Evolutionary conservation across 106 monocot genomes (phyloP).

Genomic region (Dioscorea alata): DNA sequence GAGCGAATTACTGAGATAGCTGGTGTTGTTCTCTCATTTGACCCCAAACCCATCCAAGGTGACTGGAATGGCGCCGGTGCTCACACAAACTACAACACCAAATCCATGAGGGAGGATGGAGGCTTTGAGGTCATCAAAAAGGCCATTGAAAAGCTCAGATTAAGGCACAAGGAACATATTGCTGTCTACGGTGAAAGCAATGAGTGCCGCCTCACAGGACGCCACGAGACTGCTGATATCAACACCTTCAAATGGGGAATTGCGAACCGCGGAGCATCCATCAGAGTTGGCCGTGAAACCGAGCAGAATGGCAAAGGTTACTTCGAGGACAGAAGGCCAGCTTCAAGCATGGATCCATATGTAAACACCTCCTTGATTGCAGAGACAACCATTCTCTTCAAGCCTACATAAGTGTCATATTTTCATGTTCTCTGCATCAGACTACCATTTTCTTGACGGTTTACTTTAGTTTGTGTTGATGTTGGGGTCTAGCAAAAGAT

Average conservation of each 20-base stretch:
- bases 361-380: conserved; percentile 47
- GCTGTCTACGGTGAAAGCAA: no score
- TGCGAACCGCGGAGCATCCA: conserved; percentile 46
- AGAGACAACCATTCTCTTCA: conserved; percentile 44
- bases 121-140: conserved; percentile 61
- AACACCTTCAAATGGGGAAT: conserved; percentile 69
- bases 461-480: no score
- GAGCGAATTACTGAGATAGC: conserved; percentile 89
- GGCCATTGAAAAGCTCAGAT: conserved; percentile 58
- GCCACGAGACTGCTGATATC: no score
- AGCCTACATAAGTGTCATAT: conserved; percentile 6
- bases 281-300: conserved; percentile 47
- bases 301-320: conserved; percentile 52
- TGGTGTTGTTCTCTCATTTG: conserved; percentile 73
- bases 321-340: conserved; percentile 51
- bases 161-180: no score
- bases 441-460: no score
- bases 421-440: no score
- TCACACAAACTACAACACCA: conserved; percentile 72
- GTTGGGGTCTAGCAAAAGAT: no score
- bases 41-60: conserved; percentile 85
- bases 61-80: conserved; percentile 83
- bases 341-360: conserved; percentile 61
- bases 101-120: conserved; percentile 58
- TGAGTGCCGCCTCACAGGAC: no score